Conservation (phyloP, 768 basidiomycete genomes). For the Coprinopsis strossmayeri region DNA sequence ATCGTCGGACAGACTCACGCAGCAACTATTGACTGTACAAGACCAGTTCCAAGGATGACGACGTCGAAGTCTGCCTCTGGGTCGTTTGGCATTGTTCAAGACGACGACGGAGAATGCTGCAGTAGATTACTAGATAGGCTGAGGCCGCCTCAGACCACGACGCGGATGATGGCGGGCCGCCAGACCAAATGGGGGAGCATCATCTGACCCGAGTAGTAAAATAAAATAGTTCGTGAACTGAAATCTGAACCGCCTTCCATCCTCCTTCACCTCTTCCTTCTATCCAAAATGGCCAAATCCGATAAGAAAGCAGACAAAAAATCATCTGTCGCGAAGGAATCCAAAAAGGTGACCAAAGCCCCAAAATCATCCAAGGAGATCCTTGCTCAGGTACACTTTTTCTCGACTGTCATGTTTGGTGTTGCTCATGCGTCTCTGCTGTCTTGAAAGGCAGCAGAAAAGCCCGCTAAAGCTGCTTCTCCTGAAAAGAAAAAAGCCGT, state of each 20-base stretch:
- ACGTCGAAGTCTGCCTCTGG: slow-evolving; percentile 55
- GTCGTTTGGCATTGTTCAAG: slow-evolving; percentile 1
- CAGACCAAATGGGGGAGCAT: neutral
- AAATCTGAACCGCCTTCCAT: slow-evolving; percentile 21
- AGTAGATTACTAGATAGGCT: too few species aligned
- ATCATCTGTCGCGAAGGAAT: slow-evolving; percentile 17
- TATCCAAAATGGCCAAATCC: slow-evolving; percentile 36
- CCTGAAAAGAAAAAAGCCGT: slow-evolving; percentile 25
- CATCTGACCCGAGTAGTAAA: slow-evolving; percentile 24
- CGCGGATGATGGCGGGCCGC: neutral
- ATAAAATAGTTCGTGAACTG: slow-evolving; percentile 20
- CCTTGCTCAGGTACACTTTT: slow-evolving; percentile 11
- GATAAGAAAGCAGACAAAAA: slow-evolving; percentile 42
- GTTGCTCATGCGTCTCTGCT: neutral
- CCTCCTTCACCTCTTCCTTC: slow-evolving; percentile 15
- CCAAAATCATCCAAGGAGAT: slow-evolving; percentile 19
- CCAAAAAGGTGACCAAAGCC: slow-evolving; percentile 15
- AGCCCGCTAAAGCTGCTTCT: slow-evolving; percentile 12
- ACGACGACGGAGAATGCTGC: too few species aligned
- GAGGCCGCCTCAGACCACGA: too few species aligned
- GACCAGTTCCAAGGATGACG: slow-evolving; percentile 69
- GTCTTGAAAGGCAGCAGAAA: neutral
- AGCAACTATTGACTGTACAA: slow-evolving; percentile 80
- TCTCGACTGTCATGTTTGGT: neutral
- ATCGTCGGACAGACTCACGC: slow-evolving; percentile 52